These are phyloP conservation scores for Verbascum thapsus DNA, from an alignment of 257 asterid genomes.

Conservation along the genomic window DNA sequence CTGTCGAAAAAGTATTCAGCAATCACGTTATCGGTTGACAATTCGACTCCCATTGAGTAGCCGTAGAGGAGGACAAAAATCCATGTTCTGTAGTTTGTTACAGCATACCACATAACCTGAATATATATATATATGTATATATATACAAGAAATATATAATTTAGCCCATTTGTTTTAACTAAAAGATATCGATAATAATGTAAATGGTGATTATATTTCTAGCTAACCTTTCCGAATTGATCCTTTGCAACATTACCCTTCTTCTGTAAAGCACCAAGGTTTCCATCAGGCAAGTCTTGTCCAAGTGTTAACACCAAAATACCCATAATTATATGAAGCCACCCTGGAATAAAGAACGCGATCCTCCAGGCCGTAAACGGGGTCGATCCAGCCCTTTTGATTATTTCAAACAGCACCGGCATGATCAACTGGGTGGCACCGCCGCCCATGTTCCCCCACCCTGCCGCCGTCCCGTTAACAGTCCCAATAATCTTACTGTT, in stretches of 20 bases:
- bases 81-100: conserved; percentile 64
- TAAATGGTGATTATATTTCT: no score
- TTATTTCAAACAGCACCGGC: conserved; percentile 52
- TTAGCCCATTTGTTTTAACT: not conserved
- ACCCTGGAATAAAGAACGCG: conserved; percentile 59
- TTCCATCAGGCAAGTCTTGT: conserved; percentile 69
- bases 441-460: conserved; percentile 72
- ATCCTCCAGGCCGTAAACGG: conserved; percentile 63
- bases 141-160: not conserved
- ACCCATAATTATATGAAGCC: conserved; percentile 56
- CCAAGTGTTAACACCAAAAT: conserved; percentile 48
- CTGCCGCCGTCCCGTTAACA: conserved; percentile 59
- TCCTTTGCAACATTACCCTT: conserved; percentile 52
- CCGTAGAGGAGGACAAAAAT: conserved; percentile 56
- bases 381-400: conserved; percentile 41
- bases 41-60: conserved; percentile 62
- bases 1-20: conserved; percentile 65
- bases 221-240: conserved; percentile 49
- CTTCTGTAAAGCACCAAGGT: conserved; percentile 50
- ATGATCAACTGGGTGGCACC: conserved; percentile 60
- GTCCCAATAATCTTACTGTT: conserved; percentile 49
- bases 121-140: not conserved
- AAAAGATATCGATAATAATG: not conserved
- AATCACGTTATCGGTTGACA: conserved; percentile 54
- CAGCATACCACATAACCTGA: conserved; percentile 49